Evolutionary conservation across 495 filamentous ascomycete genomes (phyloP), one percentile per base, ranked within the genome.

Genomic region (Daldinia decipiens): DNA sequence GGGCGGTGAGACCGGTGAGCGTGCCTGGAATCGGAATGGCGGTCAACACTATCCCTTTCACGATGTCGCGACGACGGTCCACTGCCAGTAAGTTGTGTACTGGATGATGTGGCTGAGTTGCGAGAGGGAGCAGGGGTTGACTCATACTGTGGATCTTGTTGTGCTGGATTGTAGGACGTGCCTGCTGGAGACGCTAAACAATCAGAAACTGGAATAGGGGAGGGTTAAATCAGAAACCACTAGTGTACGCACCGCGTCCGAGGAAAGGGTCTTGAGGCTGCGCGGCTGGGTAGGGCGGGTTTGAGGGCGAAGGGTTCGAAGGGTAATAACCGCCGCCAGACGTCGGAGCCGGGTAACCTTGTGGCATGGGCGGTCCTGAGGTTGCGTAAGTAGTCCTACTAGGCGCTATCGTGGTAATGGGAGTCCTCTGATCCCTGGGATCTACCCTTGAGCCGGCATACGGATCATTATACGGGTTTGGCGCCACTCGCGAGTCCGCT

Each of bases 181-280:
- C 81, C 80, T 84, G 81, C 81, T 75, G 82, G 80, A 77, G 81
- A 82, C 72, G 80, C 82, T 84, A 84, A 79, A 80, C 77, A 79
- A 82, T 85, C 82, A 85, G 82, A 85, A 76, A 77, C 71, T 64
- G 65, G 58, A 55, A 69, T 66, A 47, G 65, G 65, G 65, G 55
- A 57, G 62, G 61, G 58, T 69, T 32, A 68, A 67, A 71, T 73
- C 56, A 75, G 56, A 70, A 70, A 66, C 70, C 75, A 73, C 64
- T 77, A 62, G 64, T 77, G 77, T 84, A 82, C 81, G 79, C 79
- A 83, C 82, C 83, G 80, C 85, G 85, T 79, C 82, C 83, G 68
- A 82, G 83, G 58, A 84, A 81, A 34, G 79, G 74, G 74, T 86
- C 83, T 60, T 69, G 65, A 58, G 82, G 79, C 69, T 82, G 82